phyloP scores from a whole-genome alignment of 306 rosid genomes.

The Dalbergia cultrata region DNA sequence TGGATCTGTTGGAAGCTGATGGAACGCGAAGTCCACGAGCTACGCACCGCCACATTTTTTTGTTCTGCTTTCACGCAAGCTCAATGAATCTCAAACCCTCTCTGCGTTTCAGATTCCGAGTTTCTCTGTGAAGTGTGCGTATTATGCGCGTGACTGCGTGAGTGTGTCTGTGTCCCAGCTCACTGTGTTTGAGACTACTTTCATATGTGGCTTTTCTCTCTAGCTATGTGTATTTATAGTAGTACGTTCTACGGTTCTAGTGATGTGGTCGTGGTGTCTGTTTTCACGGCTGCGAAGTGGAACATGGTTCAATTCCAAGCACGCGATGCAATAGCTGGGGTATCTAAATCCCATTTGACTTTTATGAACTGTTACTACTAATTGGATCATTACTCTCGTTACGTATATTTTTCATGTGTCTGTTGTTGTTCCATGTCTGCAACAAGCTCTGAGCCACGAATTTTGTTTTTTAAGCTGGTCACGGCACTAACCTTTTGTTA shows the following conservation, averaged over 20 bases:
- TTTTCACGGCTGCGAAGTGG: slow-evolving; percentile 1
- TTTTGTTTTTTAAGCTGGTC: neutral
- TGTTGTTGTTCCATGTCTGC: neutral
- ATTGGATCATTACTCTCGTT: neutral
- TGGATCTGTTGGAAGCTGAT: slow-evolving; percentile 57
- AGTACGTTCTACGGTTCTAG: too few species aligned
- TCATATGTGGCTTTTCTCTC: neutral
- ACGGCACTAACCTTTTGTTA: too few species aligned
- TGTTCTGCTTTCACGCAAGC: too few species aligned
- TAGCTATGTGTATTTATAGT: neutral
- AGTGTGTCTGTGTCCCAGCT: neutral
- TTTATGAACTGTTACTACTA: neutral
- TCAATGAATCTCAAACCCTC: neutral
- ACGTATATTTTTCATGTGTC: neutral
- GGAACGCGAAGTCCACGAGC: slow-evolving; percentile 77
- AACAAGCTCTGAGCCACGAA: neutral
- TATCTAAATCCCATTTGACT: neutral
- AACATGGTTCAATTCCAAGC: neutral
- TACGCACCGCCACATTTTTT: slow-evolving; percentile 92
- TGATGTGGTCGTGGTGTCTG: neutral
- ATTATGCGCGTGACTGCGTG: neutral
- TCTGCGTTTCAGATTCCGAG: neutral
- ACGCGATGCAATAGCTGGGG: neutral
- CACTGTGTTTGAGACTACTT: neutral
- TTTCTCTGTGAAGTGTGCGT: neutral